Conservation (phyloP, 1,284 basidiomycete genomes). For the Boletus subluridellus region DNA sequence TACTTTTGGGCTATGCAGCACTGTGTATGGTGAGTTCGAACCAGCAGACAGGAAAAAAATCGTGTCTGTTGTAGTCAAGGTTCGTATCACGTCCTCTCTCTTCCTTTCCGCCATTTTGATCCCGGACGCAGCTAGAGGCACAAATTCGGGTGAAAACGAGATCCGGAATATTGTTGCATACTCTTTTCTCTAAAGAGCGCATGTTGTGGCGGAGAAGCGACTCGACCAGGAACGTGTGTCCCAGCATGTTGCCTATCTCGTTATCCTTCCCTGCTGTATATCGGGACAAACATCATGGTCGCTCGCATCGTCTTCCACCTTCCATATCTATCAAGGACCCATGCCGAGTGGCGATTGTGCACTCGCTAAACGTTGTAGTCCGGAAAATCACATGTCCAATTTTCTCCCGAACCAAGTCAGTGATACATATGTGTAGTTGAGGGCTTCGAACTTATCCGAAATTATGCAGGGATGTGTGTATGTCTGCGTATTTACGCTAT, state of each 20-base stretch:
- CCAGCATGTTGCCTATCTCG: constrained; percentile 47
- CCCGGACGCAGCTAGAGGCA: constrained; percentile 46
- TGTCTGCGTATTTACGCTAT: constrained; percentile 41
- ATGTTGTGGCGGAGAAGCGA: constrained; percentile 43
- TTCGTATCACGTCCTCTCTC: constrained; percentile 26
- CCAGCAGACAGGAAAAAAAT: constrained; percentile 41
- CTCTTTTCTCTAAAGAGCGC: constrained; percentile 35
- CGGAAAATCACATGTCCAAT: constrained; percentile 38
- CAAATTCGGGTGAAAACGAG: constrained; percentile 45
- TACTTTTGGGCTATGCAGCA: constrained; percentile 32
- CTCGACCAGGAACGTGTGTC: constrained; percentile 34
- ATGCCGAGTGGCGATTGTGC: constrained; percentile 37
- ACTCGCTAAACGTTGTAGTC: constrained; percentile 46
- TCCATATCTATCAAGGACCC: constrained; percentile 41
- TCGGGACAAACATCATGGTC: constrained; percentile 31
- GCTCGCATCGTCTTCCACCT: constrained; percentile 46
- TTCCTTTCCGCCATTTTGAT: background rate
- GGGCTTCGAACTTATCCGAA: constrained; percentile 21
- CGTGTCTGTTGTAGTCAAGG: constrained; percentile 44
- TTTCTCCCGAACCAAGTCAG: constrained; percentile 25
- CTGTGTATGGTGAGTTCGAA: constrained; percentile 39
- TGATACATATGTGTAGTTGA: constrained; percentile 8
- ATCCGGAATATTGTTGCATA: constrained; percentile 33
- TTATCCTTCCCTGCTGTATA: constrained; percentile 47
- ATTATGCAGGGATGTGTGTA: constrained; percentile 34